These are phyloP conservation scores for Tarenaya hassleriana DNA, from an alignment of 345 rosid genomes.

Conservation along the genomic window DNA sequence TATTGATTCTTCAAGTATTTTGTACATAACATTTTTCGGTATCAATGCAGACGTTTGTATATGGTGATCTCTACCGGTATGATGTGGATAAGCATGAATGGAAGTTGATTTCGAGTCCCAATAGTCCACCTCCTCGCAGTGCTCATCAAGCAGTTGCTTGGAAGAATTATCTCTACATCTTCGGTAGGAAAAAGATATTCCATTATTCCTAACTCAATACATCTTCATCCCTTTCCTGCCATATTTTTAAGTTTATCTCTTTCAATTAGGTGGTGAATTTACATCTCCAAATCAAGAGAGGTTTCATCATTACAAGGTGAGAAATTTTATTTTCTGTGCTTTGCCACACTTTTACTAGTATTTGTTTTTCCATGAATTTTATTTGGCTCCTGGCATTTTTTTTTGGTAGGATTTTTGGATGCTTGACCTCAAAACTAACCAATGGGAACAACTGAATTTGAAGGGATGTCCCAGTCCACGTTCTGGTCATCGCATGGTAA, in stretches of 20 bases:
- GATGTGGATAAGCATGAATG: constrained; percentile 91
- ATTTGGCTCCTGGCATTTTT: no score
- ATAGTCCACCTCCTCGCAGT: constrained; percentile 97
- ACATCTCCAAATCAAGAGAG: constrained; percentile 97
- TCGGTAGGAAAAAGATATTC: constrained; percentile 43
- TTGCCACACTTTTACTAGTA: neutral
- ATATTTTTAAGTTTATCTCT: neutral
- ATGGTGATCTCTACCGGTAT: constrained; percentile 77
- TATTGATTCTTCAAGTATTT: neutral
- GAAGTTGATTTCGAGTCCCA: constrained; percentile 85
- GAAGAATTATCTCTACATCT: constrained; percentile 91
- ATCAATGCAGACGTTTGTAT: constrained; percentile 69
- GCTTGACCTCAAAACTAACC: constrained; percentile 86
- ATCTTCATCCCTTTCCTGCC: neutral
- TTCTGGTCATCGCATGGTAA: constrained; percentile 97
- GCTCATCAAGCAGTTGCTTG: constrained; percentile 96
- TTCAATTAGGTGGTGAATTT: constrained; percentile 78
- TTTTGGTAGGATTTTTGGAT: constrained; percentile 89
- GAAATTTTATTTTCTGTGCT: neutral
- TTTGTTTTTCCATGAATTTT: constrained; percentile 7
- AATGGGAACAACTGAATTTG: constrained; percentile 86
- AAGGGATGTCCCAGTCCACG: constrained; percentile 92
- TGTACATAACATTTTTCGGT: constrained; percentile 7
- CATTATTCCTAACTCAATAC: neutral
- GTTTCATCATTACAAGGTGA: constrained; percentile 94